Conservation (phyloP, 192 early-diverging fungal genomes). For the Entomortierella parvispora region DNA sequence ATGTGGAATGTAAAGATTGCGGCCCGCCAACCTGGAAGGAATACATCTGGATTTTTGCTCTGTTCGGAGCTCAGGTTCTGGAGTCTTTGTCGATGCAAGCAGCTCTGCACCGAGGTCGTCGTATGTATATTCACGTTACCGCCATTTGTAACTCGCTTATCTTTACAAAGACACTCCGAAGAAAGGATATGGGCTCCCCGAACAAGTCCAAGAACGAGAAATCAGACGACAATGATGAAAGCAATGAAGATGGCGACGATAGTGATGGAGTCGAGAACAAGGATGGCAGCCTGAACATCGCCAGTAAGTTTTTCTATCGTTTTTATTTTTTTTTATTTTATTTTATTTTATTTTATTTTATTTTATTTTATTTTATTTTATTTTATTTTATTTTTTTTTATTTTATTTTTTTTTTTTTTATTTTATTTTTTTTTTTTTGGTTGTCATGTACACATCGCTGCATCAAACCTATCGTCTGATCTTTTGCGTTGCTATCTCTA, state of each 20-base stretch:
- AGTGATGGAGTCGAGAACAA: constrained; percentile 4
- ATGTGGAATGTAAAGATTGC: constrained; percentile 39
- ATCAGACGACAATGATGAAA: neutral
- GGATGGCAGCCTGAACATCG: constrained; percentile 33
- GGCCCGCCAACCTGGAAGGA: constrained; percentile 22
- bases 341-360: neutral
- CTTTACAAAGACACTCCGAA: constrained; percentile 55
- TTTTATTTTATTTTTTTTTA: constrained; percentile 7
- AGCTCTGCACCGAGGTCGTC: constrained; percentile 70
- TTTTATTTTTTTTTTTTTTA: neutral
- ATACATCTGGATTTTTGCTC: constrained; percentile 67
- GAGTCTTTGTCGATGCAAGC: constrained; percentile 61
- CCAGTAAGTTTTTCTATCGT: constrained; percentile 31
- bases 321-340: neutral
- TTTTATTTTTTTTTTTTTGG: too few relatives aligned
- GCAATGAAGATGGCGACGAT: neutral
- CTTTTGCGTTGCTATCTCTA: too few relatives aligned
- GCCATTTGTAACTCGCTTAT: constrained; percentile 54
- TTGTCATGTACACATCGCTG: too few relatives aligned
- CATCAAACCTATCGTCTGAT: too few relatives aligned
- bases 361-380: constrained; percentile 20
- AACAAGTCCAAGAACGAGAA: constrained; percentile 38
- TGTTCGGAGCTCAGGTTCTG: constrained; percentile 57
- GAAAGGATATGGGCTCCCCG: constrained; percentile 48
- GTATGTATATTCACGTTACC: constrained; percentile 63